These are phyloP conservation scores for Scedosporium dehoogii DNA, from an alignment of 2,329 filamentous ascomycete species.

Conservation along the genomic window DNA sequence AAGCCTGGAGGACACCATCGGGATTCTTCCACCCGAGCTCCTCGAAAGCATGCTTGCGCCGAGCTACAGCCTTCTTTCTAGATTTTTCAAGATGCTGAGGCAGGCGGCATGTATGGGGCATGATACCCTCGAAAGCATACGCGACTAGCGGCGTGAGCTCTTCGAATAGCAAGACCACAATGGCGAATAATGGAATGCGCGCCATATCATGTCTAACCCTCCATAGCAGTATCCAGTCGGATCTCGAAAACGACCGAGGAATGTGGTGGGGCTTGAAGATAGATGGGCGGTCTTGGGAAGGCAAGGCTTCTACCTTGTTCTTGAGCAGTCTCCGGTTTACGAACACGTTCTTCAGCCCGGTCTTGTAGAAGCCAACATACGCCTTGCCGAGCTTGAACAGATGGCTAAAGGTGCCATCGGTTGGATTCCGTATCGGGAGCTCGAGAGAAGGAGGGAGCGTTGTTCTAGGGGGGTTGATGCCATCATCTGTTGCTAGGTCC, in stretches of 20 bases:
- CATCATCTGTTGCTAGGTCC: not conserved
- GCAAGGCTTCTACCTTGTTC: constrained; percentile 28
- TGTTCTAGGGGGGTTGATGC: constrained; percentile 61
- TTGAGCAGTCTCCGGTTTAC: constrained; percentile 50
- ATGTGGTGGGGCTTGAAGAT: constrained; percentile 23
- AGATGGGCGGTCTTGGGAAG: constrained; percentile 44
- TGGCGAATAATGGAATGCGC: constrained; percentile 68
- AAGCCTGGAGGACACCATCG: constrained; percentile 20
- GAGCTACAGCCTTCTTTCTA: constrained; percentile 16
- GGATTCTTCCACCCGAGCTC: constrained; percentile 23
- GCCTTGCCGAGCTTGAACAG: constrained; percentile 59
- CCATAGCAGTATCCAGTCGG: constrained; percentile 59
- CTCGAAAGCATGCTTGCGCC: constrained; percentile 39
- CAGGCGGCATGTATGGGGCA: constrained; percentile 76
- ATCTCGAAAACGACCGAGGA: constrained; percentile 39
- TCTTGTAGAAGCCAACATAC: constrained; percentile 81
- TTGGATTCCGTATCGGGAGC: constrained; percentile 44
- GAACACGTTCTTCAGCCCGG: constrained; percentile 65
- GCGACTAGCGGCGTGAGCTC: constrained; percentile 81
- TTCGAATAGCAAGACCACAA: constrained; percentile 69
- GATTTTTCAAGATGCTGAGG: constrained; percentile 56
- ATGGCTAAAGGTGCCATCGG: constrained; percentile 30
- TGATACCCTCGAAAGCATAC: constrained; percentile 55
- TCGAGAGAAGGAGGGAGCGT: constrained; percentile 63
- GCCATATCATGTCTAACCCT: constrained; percentile 62